A percentile compares a stretch with the other conserved stretches of the same genome.
Evolutionary conservation across 2,329 filamentous ascomycete genomes (phyloP).

Genomic region (Apiospora saccharicola): DNA sequence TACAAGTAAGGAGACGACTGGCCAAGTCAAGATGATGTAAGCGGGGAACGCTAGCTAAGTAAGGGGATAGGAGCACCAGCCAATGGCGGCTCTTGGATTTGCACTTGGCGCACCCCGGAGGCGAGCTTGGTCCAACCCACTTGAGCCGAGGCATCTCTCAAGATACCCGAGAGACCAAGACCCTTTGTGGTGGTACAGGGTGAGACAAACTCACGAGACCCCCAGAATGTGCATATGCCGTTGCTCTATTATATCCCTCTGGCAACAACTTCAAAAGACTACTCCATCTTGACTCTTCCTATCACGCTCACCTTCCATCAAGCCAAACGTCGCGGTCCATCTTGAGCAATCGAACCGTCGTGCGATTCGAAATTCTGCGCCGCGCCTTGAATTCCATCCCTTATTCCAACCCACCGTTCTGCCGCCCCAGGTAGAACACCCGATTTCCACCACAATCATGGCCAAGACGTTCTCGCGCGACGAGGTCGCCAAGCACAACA

Average conservation of each 20-base stretch:
- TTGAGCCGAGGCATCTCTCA: conserved; percentile 15
- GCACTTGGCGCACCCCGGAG: conserved; percentile 18
- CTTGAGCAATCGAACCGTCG: neutral
- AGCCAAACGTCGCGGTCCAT: neutral
- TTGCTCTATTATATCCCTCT: neutral
- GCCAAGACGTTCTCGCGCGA: conserved; percentile 63
- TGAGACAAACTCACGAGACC: neutral
- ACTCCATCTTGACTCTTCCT: neutral
- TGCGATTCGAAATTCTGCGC: neutral
- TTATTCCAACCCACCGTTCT: neutral
- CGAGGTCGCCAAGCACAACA: conserved; percentile 79
- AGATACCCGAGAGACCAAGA: conserved; percentile 5
- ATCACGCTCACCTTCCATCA: neutral
- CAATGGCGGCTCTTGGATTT: conserved; percentile 13
- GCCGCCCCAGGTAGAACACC: neutral
- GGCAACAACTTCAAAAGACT: neutral
- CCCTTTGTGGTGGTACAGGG: neutral
- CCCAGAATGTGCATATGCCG: neutral
- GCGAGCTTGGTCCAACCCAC: conserved; percentile 11
- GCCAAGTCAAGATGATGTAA: conserved; percentile 9
- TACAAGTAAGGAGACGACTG: neutral
- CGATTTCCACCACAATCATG: conserved; percentile 31
- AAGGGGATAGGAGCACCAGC: neutral
- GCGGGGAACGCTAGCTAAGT: conserved; percentile 16
- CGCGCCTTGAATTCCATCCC: conserved; percentile 1